These are phyloP conservation scores for Trichosporon sp. DNA, from an alignment of 1,284 basidiomycete species.

Conservation along the genomic window DNA sequence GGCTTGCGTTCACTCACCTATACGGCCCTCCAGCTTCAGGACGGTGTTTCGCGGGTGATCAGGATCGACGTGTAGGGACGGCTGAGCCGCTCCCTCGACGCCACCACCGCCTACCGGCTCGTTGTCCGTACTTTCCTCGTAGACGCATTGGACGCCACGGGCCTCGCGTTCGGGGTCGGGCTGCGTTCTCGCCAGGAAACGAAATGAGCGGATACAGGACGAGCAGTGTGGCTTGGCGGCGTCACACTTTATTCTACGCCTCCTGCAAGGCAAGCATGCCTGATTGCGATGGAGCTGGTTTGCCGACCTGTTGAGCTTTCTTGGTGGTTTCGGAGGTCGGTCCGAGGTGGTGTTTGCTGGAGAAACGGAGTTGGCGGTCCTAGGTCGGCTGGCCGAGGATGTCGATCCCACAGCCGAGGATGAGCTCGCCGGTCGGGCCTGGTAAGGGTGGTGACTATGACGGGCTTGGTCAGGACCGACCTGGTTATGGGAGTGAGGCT, in stretches of 20 bases:
- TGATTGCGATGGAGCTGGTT: constrained; percentile 26
- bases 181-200: constrained; percentile 27
- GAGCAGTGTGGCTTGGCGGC: constrained; percentile 21
- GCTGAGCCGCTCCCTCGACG: not conserved
- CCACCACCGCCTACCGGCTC: constrained; percentile 1
- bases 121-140: constrained; percentile 24
- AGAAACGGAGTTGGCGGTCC: not conserved
- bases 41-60: constrained; percentile 17
- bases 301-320: constrained; percentile 23
- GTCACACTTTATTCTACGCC: constrained; percentile 24
- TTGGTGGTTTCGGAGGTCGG: constrained; percentile 12
- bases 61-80: not conserved
- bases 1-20: constrained; percentile 27
- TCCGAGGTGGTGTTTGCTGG: not conserved
- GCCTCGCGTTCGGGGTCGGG: constrained; percentile 35
- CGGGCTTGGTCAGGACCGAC: not conserved
- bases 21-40: constrained; percentile 31
- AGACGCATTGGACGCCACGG: constrained; percentile 34
- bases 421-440: not conserved
- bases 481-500: not conserved
- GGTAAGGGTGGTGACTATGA: not conserved
- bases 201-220: constrained; percentile 19
- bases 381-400: not conserved
- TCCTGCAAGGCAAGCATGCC: constrained; percentile 23
- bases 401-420: not conserved